phyloP scores from a whole-genome alignment of 1,284 basidiomycete genomes.

The Sparassis latifolia region DNA sequence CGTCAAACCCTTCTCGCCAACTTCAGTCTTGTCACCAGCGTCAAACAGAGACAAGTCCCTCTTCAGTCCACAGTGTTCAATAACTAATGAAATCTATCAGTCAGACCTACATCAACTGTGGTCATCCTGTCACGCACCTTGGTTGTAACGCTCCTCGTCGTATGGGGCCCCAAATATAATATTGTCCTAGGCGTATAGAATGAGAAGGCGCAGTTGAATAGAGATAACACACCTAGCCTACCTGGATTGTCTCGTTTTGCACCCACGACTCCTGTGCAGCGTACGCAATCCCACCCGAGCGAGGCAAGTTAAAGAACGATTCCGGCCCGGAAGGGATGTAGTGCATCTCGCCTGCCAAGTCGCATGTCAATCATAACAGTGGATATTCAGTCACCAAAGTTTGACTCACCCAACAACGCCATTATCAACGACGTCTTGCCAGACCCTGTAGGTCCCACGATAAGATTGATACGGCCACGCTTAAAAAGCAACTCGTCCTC shows the following conservation, averaged over 20 bases:
- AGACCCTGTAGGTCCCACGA: constrained; percentile 53
- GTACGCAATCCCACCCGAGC: constrained; percentile 58
- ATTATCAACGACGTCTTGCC: constrained; percentile 44
- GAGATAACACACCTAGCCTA: constrained; percentile 4
- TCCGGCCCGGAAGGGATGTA: constrained; percentile 41
- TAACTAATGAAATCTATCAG: constrained; percentile 31
- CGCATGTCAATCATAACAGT: constrained; percentile 6
- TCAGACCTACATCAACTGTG: constrained; percentile 23
- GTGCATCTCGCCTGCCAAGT: constrained; percentile 45
- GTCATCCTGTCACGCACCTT: constrained; percentile 22
- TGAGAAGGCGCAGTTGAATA: not conserved
- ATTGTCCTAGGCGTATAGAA: constrained; percentile 26
- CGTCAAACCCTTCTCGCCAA: constrained; percentile 57
- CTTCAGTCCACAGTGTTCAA: constrained; percentile 58
- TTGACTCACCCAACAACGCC: constrained; percentile 41
- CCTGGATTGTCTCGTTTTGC: constrained; percentile 30
- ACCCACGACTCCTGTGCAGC: constrained; percentile 63
- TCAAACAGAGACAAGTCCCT: constrained; percentile 61
- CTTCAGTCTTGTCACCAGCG: constrained; percentile 67
- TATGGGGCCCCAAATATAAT: constrained; percentile 37
- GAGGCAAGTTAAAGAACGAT: constrained; percentile 61
- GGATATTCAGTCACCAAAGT: constrained; percentile 11
- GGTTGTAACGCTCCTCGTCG: constrained; percentile 35
- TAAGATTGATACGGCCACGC: constrained; percentile 49
- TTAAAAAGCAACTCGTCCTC: constrained; percentile 49